Evolutionary conservation across 352 stramenopile genomes (phyloP).

Genomic region (Phytopythium sindhum): DNA sequence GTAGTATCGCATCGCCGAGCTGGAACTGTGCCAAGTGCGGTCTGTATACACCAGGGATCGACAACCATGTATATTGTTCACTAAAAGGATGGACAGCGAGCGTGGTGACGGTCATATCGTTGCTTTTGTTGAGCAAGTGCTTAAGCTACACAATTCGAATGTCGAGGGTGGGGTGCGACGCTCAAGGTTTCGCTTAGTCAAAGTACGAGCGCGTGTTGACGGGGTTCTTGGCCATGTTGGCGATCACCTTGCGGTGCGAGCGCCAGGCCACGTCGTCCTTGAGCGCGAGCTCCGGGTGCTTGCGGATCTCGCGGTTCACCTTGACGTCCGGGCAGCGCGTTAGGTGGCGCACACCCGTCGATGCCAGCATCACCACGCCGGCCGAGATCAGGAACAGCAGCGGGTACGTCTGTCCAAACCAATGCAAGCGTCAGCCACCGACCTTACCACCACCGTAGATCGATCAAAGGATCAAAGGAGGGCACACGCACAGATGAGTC

Average conservation of each 20-base stretch:
- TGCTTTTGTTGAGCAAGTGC: slow-evolving; percentile 4
- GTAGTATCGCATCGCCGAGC: no score
- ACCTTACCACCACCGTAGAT: neutral
- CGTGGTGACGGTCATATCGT: neutral
- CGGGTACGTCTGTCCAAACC: slow-evolving; percentile 40
- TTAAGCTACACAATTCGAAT: neutral
- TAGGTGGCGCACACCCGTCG: slow-evolving; percentile 42
- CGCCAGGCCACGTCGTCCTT: slow-evolving; percentile 42
- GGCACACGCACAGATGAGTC: slow-evolving; percentile 31
- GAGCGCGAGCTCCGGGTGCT: slow-evolving; percentile 42
- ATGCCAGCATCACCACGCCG: slow-evolving; percentile 36
- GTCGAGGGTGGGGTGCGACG: neutral
- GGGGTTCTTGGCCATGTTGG: slow-evolving; percentile 34
- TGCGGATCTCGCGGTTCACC: slow-evolving; percentile 56
- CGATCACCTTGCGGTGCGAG: slow-evolving; percentile 47
- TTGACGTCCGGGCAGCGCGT: slow-evolving; percentile 58
- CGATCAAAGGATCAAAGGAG: neutral
- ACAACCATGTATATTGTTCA: no score
- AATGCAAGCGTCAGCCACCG: slow-evolving; percentile 1
- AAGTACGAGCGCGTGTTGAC: slow-evolving; percentile 26
- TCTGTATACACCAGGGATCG: no score
- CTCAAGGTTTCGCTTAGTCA: neutral
- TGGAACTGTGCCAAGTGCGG: no score
- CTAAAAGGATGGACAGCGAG: neutral
- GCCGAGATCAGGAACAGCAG: slow-evolving; percentile 36